Percentiles rank a stretch among this genome's conserved stretches.
phyloP scores from a whole-genome alignment of 495 filamentous ascomycete genomes.

The Hypoxylon lienhwacheense region DNA sequence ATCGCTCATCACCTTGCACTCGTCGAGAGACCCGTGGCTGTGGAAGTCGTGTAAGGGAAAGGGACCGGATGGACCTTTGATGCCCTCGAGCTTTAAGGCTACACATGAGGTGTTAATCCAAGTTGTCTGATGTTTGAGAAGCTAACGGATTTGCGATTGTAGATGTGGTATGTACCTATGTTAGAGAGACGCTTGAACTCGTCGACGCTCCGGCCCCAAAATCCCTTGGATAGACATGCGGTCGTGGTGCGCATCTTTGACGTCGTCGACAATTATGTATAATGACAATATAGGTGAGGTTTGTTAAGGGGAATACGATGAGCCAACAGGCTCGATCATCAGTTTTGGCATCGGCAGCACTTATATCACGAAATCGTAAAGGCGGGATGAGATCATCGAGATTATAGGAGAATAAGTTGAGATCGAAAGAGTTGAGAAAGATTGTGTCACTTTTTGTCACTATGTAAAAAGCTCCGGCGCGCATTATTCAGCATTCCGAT shows the following conservation, averaged over 20 bases:
- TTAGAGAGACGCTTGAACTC: conserved; percentile 51
- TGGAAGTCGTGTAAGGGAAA: conserved; percentile 67
- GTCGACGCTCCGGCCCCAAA: conserved; percentile 49
- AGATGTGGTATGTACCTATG: conserved; percentile 40
- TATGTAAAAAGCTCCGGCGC: conserved; percentile 11
- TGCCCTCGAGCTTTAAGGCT: conserved; percentile 55
- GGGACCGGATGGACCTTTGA: conserved; percentile 57
- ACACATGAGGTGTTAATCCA: conserved; percentile 3
- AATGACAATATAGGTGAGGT: no score
- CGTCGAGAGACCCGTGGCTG: conserved; percentile 59
- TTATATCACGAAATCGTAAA: not conserved
- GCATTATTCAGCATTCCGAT: not conserved
- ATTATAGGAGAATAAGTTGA: not conserved
- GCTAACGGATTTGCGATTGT: no score
- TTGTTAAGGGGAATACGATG: conserved; percentile 11
- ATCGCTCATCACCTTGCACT: conserved; percentile 85
- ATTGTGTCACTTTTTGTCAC: conserved; percentile 18
- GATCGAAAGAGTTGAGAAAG: not conserved
- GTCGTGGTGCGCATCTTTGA: conserved; percentile 49
- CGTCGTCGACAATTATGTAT: conserved; percentile 17
- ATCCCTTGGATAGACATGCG: conserved; percentile 45
- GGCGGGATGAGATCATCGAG: conserved; percentile 1
- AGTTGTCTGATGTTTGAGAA: no score
- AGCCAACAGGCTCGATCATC: conserved; percentile 38
- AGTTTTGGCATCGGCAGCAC: conserved; percentile 34